A percentile compares a stretch with the other conserved stretches of the same genome.
Evolutionary conservation across 2,329 filamentous ascomycete species (phyloP).

Genomic region (Aspergillus terreus): DNA sequence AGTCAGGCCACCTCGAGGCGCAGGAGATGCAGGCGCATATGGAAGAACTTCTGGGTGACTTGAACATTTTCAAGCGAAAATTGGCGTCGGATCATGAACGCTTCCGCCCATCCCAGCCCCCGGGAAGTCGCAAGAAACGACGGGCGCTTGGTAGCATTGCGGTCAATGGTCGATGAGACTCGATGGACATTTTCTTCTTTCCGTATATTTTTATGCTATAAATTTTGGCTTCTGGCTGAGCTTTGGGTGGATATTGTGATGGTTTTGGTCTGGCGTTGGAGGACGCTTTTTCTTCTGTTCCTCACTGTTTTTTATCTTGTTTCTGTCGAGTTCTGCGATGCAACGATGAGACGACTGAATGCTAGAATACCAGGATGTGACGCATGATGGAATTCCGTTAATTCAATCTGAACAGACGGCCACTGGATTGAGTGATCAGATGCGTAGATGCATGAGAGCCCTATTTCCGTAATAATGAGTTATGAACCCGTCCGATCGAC

Average conservation of each 20-base stretch:
- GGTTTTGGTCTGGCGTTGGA: neutral
- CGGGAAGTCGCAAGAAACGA: slow-evolving; percentile 23
- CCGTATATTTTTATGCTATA: no score
- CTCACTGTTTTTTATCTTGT: neutral
- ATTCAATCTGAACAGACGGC: no score
- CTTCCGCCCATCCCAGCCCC: slow-evolving; percentile 29
- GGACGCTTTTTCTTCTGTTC: neutral
- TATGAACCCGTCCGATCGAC: no score
- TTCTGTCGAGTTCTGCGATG: neutral
- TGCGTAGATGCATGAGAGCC: no score
- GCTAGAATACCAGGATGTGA: no score
- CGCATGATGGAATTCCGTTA: no score
- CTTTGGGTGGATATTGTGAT: slow-evolving; percentile 1
- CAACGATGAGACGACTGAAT: neutral
- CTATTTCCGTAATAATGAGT: no score
- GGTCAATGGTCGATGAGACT: slow-evolving; percentile 22
- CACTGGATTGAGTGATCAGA: no score
- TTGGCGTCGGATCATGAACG: slow-evolving; percentile 67
- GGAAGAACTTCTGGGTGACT: slow-evolving; percentile 75
- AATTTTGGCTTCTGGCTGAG: slow-evolving; percentile 4
- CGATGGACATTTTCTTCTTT: neutral
- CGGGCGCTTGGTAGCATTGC: slow-evolving; percentile 28
- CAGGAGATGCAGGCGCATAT: slow-evolving; percentile 76
- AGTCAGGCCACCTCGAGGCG: slow-evolving; percentile 43
- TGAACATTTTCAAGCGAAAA: slow-evolving; percentile 78